Evolutionary conservation across 116 monocot species (phyloP).

Genomic region (Papilionanthe hybrid): DNA sequence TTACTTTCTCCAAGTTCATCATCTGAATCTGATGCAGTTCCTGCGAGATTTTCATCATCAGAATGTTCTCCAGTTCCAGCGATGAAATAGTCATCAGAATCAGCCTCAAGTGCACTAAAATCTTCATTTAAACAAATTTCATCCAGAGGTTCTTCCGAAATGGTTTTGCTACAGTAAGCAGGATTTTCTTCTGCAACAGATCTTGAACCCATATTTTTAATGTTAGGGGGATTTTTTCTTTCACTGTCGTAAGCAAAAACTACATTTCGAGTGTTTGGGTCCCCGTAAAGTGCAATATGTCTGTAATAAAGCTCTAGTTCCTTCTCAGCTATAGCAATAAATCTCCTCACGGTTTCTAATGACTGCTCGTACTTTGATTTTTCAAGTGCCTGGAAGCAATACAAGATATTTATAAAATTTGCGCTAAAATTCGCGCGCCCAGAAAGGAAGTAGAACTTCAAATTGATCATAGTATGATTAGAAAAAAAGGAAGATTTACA

Average conservation of each 20-base stretch:
- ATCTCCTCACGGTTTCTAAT: constrained; percentile 76
- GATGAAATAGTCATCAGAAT: not conserved
- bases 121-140: constrained; percentile 2
- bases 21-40: constrained; percentile 19
- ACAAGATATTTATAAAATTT: not conserved
- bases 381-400: constrained; percentile 69
- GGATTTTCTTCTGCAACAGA: constrained; percentile 4
- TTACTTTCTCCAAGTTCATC: not conserved
- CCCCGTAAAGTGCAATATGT: constrained; percentile 74
- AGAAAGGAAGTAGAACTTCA: not conserved
- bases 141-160: constrained; percentile 15
- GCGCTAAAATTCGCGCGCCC: too few species aligned
- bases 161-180: constrained; percentile 3
- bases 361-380: constrained; percentile 96
- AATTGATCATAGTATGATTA: not conserved
- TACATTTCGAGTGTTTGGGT: constrained; percentile 35
- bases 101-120: not conserved
- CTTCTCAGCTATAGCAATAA: constrained; percentile 82
- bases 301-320: constrained; percentile 78
- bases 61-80: not conserved
- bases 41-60: constrained; percentile 11
- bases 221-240: not conserved
- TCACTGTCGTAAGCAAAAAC: constrained; percentile 28
- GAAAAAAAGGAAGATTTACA: not conserved
- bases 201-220: constrained; percentile 6